Evolutionary conservation across 1,139 yeast species (phyloP).

Genomic region (Pichia sp.): DNA sequence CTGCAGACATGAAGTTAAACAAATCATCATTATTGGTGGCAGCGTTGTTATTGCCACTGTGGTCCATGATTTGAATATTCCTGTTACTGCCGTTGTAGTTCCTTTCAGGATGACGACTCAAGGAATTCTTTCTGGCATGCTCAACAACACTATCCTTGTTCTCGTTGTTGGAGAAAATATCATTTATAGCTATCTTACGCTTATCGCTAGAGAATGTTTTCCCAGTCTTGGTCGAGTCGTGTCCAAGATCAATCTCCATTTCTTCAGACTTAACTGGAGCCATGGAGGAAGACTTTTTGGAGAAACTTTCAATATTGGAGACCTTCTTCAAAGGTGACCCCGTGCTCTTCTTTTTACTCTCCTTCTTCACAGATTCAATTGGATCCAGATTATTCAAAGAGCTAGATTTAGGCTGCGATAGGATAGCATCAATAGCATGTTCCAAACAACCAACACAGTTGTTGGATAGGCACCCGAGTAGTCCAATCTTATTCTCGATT

Average conservation of each 20-base stretch:
- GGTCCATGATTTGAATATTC: not conserved
- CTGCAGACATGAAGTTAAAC: constrained; percentile 6
- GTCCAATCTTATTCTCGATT: constrained; percentile 45
- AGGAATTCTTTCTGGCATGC: not conserved
- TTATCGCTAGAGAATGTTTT: not conserved
- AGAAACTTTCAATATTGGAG: not conserved
- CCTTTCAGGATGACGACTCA: not conserved
- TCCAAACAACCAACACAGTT: constrained; percentile 55
- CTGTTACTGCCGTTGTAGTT: not conserved
- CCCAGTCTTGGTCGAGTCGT: not conserved
- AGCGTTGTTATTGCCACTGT: not conserved
- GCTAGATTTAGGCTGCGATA: constrained; percentile 33
- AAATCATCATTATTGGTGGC: not conserved
- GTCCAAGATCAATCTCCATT: not conserved
- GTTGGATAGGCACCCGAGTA: constrained; percentile 58
- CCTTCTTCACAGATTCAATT: constrained; percentile 17
- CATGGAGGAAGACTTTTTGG: not conserved
- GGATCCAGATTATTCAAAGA: not conserved
- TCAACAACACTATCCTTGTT: not conserved
- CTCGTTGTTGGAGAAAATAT: constrained; percentile 24
- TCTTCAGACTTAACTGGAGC: not conserved
- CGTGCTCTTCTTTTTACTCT: constrained; percentile 17
- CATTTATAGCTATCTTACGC: constrained; percentile 27
- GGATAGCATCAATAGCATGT: constrained; percentile 50
- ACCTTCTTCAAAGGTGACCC: constrained; percentile 21